These are phyloP conservation scores for Curvularia spicifera DNA, from an alignment of 2,329 filamentous ascomycete species.

Conservation along the genomic window DNA sequence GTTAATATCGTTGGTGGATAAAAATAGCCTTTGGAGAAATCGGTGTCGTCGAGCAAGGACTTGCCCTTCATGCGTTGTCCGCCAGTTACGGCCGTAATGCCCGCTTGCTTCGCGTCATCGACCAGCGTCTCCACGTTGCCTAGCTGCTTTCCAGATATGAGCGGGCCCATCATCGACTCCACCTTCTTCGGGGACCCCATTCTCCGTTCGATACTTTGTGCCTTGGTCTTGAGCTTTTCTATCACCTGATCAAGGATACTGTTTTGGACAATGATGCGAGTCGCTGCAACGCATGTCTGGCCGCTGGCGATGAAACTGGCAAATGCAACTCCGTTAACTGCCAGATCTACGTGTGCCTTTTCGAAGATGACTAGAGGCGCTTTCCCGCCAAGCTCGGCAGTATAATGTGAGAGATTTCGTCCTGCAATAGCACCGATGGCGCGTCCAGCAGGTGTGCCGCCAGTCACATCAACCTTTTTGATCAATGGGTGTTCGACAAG, in stretches of 20 bases:
- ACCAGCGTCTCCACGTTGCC: constrained; percentile 48
- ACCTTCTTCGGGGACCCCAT: constrained; percentile 65
- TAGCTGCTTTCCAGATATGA: constrained; percentile 63
- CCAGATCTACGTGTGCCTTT: constrained; percentile 45
- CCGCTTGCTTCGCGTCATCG: constrained; percentile 44
- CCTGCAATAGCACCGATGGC: constrained; percentile 48
- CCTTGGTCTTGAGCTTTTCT: constrained; percentile 48
- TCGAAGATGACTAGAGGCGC: constrained; percentile 49
- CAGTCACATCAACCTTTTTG: constrained; percentile 50
- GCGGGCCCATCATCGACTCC: constrained; percentile 67
- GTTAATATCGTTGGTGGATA: constrained; percentile 56
- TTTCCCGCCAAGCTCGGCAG: constrained; percentile 49
- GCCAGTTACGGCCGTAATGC: constrained; percentile 54
- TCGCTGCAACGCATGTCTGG: constrained; percentile 64
- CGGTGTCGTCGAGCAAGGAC: constrained; percentile 59
- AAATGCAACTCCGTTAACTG: constrained; percentile 50
- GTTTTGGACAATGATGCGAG: constrained; percentile 59
- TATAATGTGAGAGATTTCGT: constrained; percentile 45
- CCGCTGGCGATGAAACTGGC: constrained; percentile 60
- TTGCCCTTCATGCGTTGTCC: constrained; percentile 57
- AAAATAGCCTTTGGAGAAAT: constrained; percentile 61
- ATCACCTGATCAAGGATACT: constrained; percentile 52
- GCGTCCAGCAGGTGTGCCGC: constrained; percentile 47
- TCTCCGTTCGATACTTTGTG: constrained; percentile 60
- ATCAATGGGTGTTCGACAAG: constrained; percentile 46